phyloP scores from a whole-genome alignment of 129 eudicot genomes.

The Ambrosia artemisiifolia region DNA sequence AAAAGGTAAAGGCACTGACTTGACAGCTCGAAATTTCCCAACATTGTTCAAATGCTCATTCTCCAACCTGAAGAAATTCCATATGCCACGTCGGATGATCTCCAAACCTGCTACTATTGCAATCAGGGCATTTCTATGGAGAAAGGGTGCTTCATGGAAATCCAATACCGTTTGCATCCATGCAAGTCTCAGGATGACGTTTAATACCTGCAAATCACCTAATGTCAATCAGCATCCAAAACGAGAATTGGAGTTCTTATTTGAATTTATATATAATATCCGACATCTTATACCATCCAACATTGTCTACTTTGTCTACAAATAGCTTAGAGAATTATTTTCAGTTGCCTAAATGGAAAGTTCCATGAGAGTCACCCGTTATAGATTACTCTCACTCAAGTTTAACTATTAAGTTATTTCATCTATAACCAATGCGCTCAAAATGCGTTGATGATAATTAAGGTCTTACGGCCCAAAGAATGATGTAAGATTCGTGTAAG shows the following conservation, averaged over 20 bases:
- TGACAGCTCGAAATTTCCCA: slow-evolving; percentile 55
- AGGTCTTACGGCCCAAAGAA: too few relatives aligned
- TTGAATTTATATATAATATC: too few relatives aligned
- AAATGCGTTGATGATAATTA: too few relatives aligned
- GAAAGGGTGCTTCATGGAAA: slow-evolving; percentile 41
- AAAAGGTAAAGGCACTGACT: slow-evolving; percentile 61
- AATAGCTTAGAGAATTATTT: too few relatives aligned
- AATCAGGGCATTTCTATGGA: slow-evolving; percentile 44
- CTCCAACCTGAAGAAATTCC: slow-evolving; percentile 76
- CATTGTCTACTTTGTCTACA: too few relatives aligned
- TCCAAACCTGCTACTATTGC: slow-evolving; percentile 57
- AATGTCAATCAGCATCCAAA: background rate
- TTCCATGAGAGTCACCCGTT: too few relatives aligned
- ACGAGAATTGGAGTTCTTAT: background rate
- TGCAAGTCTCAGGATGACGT: slow-evolving; percentile 62
- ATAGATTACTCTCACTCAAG: too few relatives aligned
- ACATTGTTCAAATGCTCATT: slow-evolving; percentile 68
- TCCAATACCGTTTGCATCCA: slow-evolving; percentile 70
- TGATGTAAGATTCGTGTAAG: too few relatives aligned
- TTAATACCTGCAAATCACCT: slow-evolving; percentile 36
- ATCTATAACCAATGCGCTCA: too few relatives aligned
- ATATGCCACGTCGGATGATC: slow-evolving; percentile 67
- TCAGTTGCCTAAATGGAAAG: too few relatives aligned
- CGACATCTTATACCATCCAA: too few relatives aligned
- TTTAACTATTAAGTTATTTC: too few relatives aligned